Base-by-base conservation (phyloP, 768 basidiomycete species). In the Crepidotus variabilis region DNA sequence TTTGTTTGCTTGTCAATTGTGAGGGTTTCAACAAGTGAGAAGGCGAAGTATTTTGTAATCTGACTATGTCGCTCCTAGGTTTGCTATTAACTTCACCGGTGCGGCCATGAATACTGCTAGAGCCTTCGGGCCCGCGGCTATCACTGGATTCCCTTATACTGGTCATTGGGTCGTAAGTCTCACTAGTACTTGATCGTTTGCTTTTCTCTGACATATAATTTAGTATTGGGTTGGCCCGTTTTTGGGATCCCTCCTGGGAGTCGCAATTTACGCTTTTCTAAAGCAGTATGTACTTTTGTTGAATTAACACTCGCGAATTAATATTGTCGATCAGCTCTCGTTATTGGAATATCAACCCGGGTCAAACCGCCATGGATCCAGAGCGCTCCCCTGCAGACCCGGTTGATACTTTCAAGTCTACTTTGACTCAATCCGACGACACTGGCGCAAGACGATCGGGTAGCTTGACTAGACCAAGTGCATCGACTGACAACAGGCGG, bases 201-300 rank as follows among this genome's bases (percentile, higher is more conserved):
- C 28, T 28, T 4, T 9, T 53, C 24, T 47, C 28, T 16, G 9
- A 28, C 32, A 39, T 48, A 24, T 22, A 49, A 60, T 21, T 11
- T 55, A 87, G 84, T 87, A 87, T 63, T 87, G 86, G 87, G 69
- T 88, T 9, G 88, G 89, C 39, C 87, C 87, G 0, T 79, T 79
- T 53, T 72, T 90, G 18, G 88, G 89, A 24, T 77, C 85, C 5
- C 65, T 90, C 9, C 73, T 90, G 7, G 85, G 72, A 24, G 74
- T 80, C 14, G 75, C 63, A 3, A 77, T 89, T 62, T 91, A 88
- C 64, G 65, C 75, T 34, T 57, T 78, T n/a, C 74, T 88, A 57
- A 88, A 88, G 65, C 70, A 72, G 75, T 71, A 52, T 58, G 71
- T 52, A n/a, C 35, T 33, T 23, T 32, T 35, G 52, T 51, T 52